Base-by-base conservation (phyloP, 345 rosid species). In the Salix dunnii region DNA sequence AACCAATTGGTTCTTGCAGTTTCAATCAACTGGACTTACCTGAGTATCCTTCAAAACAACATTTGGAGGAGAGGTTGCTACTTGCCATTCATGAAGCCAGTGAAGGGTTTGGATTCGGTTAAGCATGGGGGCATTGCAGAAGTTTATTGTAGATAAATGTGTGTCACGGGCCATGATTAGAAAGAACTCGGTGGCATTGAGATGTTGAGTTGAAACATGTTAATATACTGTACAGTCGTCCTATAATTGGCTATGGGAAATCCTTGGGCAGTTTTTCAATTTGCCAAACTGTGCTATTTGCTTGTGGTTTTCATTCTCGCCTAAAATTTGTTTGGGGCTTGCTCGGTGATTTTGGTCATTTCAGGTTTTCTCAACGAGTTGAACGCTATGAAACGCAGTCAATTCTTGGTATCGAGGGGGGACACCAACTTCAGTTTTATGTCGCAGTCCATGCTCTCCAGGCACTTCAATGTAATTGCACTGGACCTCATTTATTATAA, bases 21-120 rank as follows among this genome's bases (percentile, higher is more conserved):
- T 95, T 95, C 89, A 95, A 95, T 86, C 98, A 93, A 86, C 81
- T 95, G 84, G 99, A 95, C 86, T 73, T 95, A 68, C 99, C 99
- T 0, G 99, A 95, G 84, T 95, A 95, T 82, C 99, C 99, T 10
- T 90, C 97, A 1, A 95, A 91, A 77, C 88, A 95, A 71, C 97
- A 90, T 82, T 82, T 95, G 58, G 94, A 93, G 66, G 97, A 95
- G 85, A 89, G 99, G 81, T 82, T 95, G 78, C 79, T 93, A 76
- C 97, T 95, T 28, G 99, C 99, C 1, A 95, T 95, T 80, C 99
- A 95, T 35, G 99, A 95, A 86, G 99, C 86, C 55, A 95, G 82
- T 17, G 99, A 95, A 86, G 99, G 99, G 6, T 95, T 95, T 67
- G 99, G 99, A 58, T 95, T 95, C 33, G 97, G 97, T 73, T 95